Evolutionary conservation across 495 filamentous ascomycete genomes (phyloP).

Genomic region (Cercophora scortea): DNA sequence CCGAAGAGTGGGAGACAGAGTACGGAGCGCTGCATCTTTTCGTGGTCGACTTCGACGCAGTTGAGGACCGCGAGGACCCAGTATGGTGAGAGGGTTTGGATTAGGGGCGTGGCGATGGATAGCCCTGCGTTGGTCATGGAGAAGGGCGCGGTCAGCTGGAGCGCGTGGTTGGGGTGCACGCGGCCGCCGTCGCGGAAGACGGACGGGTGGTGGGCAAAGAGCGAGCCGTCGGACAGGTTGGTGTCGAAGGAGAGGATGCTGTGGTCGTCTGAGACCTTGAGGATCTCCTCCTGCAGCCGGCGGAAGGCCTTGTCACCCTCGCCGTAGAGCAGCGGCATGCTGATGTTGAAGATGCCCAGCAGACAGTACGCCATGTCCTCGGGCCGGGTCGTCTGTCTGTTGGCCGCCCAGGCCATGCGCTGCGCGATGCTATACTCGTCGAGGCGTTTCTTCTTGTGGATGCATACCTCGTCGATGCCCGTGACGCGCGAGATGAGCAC

Average conservation of each 20-base stretch:
- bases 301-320: slow-evolving; percentile 25
- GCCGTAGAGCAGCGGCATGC: slow-evolving; percentile 39
- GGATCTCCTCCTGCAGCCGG: slow-evolving; percentile 21
- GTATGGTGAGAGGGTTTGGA: slow-evolving; percentile 19
- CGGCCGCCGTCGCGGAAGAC: slow-evolving; percentile 2
- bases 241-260: slow-evolving; percentile 17
- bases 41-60: slow-evolving; percentile 13
- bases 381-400: slow-evolving; percentile 18
- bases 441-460: slow-evolving; percentile 7
- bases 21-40: slow-evolving; percentile 4
- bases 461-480: slow-evolving; percentile 17
- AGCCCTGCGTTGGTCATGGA: slow-evolving; percentile 21
- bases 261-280: slow-evolving; percentile 13
- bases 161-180: slow-evolving; percentile 8
- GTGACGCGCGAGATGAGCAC: slow-evolving; percentile 19
- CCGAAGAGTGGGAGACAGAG: slow-evolving; percentile 18
- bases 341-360: slow-evolving; percentile 35
- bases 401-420: slow-evolving; percentile 33
- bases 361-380: slow-evolving; percentile 37
- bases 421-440: slow-evolving; percentile 20
- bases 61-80: slow-evolving; percentile 20
- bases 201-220: slow-evolving; percentile 15
- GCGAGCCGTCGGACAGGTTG: slow-evolving; percentile 5
- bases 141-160: slow-evolving; percentile 12
- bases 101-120: slow-evolving; percentile 15